phyloP scores from a whole-genome alignment of 2,329 filamentous ascomycete species.

The Pezicula radicicola region DNA sequence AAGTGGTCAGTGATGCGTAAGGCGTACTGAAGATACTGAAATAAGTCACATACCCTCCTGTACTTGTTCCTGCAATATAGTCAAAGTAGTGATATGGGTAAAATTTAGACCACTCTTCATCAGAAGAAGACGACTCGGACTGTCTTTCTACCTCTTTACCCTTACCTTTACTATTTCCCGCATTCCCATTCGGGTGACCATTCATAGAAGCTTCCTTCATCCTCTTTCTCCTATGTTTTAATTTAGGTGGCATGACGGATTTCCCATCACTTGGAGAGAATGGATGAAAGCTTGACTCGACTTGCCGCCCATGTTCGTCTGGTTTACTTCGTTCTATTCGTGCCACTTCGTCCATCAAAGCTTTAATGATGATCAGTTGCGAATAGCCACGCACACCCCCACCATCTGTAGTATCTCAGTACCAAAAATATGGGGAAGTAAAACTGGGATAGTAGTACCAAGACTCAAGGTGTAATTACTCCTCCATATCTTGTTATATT shows the following conservation, averaged over 20 bases:
- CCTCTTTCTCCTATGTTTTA: background rate
- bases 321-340: background rate
- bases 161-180: too few species aligned
- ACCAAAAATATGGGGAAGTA: background rate
- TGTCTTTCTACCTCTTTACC: too few species aligned
- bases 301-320: background rate
- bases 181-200: too few species aligned
- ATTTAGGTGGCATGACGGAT: background rate
- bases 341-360: conserved; percentile 27
- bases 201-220: background rate
- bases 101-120: background rate
- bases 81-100: conserved; percentile 7
- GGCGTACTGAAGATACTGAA: too few species aligned
- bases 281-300: conserved; percentile 3
- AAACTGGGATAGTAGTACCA: background rate
- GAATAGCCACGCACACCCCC: conserved; percentile 34
- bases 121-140: background rate
- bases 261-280: background rate
- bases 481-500: conserved; percentile 6
- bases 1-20: too few species aligned
- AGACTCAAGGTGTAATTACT: conserved; percentile 4
- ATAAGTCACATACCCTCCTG: conserved; percentile 3
- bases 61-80: conserved; percentile 5
- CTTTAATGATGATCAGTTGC: conserved; percentile 29
- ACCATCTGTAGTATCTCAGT: conserved; percentile 23